Base-by-base conservation (phyloP, 345 rosid genomes). In the Mallotus nudiflorus region DNA sequence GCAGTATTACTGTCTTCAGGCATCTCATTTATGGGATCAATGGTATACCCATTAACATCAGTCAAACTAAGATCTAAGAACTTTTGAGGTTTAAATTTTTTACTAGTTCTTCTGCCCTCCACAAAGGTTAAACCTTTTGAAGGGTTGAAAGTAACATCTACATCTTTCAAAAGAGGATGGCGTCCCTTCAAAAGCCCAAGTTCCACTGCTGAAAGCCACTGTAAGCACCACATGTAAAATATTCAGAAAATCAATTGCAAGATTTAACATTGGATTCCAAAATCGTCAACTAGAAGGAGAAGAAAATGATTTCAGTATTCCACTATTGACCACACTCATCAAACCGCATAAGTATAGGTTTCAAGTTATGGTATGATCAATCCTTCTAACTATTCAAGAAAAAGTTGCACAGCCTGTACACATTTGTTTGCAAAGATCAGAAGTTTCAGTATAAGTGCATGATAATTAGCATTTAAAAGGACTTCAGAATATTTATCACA, bases 111-210 rank as follows among this genome's bases (percentile, higher is more conserved):
- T 76, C 71, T 78, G 63, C 78, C 73, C 72, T 89, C 89, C 58
- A 76, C 67, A 75, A 80, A 75, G 71, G 82, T 69, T 65, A 86
- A 78, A 70, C 91, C 90, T 73, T 84, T 77, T 28, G 86, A 68
- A 72, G 93, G 96, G 73, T 84, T 88, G 77, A 91, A 83, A 70
- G 85, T 76, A 68, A 91, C 79, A 77, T 94, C 98, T 58, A 91
- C 80, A 78, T 94, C 97, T 75, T 85, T 81, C 77, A 94, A 64
- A 74, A 94, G 93, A 55, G 98, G 98, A 84, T 94, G 98, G 44
- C 93, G 96, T 62, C 98, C 98, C 86, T 94, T 94, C 65, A 94
- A 77, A 81, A 94, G 93, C 75, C 91, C 98, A 74, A 94, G 95
- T 74, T 94, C 98, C 74, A 91, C 96, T 2, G 93, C 95, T 71